Evolutionary conservation across 805 yeast species (phyloP), one percentile per base, ranked within the genome.

Genomic region (Metschnikowia lunata): DNA sequence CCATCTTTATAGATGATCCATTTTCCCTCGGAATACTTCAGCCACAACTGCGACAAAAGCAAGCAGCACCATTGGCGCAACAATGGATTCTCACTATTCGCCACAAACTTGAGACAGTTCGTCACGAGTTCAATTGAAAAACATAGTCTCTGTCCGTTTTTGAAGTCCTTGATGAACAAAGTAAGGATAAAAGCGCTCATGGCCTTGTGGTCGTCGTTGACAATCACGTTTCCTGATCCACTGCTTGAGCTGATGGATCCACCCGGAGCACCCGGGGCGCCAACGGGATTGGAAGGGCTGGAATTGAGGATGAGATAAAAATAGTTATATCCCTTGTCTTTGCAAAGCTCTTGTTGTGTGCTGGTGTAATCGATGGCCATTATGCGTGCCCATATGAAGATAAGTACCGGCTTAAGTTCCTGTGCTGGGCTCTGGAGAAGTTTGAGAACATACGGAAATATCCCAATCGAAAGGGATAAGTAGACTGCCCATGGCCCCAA

Each of bases 401-500:
- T 93, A 45, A 93, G 67, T 3, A 91, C 96, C 0, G 98, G 98
- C 57, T 89, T 89, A 47, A 93, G 71, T 58, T 93, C 98, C 26
- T 88, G 95, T 0, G 98, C 97, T 0, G 98, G 98, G 47, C 95
- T 83, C 60, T 91, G 98, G 30, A 93, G 67, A 18, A 93, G 73
- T 56, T 90, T 88, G 43, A 91, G 70, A 29, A 93, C 96, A 59
- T 93, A 93, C 0, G 98, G 98, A 64, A 91, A 93, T 28, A 93
- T 91, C 18, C 98, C 98, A 51, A 93, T 90, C 7, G 96, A 87
- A 29, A 93, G 68, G 0, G 97, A 95, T 28, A 90, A 69, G 56
- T 89, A 87, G 0, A 93, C 98, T 0, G 99, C 98, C 95, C 97
- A 88, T 0, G 99, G 97, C 0, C 99, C 99, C 31, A 93, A 67